Percentiles rank a stretch among this genome's conserved stretches.
These are phyloP conservation scores for Fusarium chaquense DNA, from an alignment of 2,329 filamentous ascomycete genomes.

Conservation along the genomic window DNA sequence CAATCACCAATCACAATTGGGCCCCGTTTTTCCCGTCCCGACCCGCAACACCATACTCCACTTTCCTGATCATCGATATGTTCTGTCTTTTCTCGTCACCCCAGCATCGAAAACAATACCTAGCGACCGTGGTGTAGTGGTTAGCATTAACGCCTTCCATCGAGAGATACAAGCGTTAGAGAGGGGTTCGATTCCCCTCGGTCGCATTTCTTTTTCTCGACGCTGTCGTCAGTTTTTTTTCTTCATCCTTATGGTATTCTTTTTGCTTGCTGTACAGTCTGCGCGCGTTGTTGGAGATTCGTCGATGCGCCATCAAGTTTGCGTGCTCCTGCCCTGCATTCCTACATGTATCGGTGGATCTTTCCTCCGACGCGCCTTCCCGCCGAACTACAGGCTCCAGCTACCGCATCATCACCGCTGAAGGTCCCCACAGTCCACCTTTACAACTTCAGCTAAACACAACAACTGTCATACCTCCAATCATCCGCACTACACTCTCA, in stretches of 20 bases:
- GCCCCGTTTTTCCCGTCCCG: too few relatives aligned
- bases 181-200: conserved; percentile 35
- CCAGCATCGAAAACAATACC: background rate
- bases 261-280: background rate
- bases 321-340: too few relatives aligned
- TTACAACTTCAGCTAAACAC: background rate
- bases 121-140: conserved; percentile 33
- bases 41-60: too few relatives aligned
- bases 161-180: conserved; percentile 12
- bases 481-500: background rate
- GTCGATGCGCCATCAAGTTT: background rate
- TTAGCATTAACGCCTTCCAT: conserved; percentile 34
- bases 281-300: background rate
- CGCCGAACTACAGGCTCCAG: conserved; percentile 38
- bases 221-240: too few relatives aligned
- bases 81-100: accelerated
- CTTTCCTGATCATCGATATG: accelerated
- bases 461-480: background rate
- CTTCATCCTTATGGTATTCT: background rate
- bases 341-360: conserved; percentile 10
- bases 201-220: background rate
- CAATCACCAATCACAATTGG: background rate
- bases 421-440: conserved; percentile 20
- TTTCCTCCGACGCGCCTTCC: conserved; percentile 35
- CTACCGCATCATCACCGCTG: conserved; percentile 34